phyloP scores from a whole-genome alignment of 805 yeast species.

The Starmera caribaea region DNA sequence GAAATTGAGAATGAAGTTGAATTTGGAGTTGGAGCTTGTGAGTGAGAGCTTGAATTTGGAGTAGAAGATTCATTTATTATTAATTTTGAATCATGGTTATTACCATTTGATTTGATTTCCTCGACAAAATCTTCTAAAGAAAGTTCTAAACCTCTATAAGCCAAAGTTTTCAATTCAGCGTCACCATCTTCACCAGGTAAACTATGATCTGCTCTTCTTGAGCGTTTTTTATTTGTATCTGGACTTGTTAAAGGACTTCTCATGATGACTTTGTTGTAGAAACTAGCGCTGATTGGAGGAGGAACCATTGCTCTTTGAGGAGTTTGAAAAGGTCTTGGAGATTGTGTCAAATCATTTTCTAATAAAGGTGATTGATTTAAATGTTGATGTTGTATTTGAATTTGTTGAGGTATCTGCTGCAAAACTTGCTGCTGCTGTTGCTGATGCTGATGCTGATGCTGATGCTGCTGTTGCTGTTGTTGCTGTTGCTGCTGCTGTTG shows the following conservation, averaged over 20 bases:
- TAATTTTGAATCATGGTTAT: conserved; percentile 4
- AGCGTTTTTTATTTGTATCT: conserved; percentile 16
- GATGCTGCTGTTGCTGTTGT: conserved; percentile 10
- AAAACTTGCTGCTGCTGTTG: conserved; percentile 4
- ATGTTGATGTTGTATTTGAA: conserved; percentile 1
- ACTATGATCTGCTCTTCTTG: conserved; percentile 18
- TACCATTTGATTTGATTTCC: conserved; percentile 34
- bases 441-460: conserved; percentile 6
- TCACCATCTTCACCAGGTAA: conserved; percentile 25
- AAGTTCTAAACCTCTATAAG: conserved; percentile 15
- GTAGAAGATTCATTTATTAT: neutral
- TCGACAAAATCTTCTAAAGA: conserved; percentile 36
- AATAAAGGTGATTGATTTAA: neutral
- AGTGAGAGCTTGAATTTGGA: neutral
- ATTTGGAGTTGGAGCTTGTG: neutral
- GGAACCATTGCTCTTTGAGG: conserved; percentile 14
- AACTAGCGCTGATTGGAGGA: conserved; percentile 4
- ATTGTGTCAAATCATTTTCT: neutral
- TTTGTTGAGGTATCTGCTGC: conserved; percentile 5
- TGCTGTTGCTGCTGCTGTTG: conserved; percentile 5
- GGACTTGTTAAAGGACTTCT: conserved; percentile 5
- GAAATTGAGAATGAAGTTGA: conserved; percentile 15
- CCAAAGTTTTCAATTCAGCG: conserved; percentile 26
- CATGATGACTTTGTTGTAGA: neutral
- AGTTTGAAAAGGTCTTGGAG: conserved; percentile 11